A percentile compares a stretch with the other conserved stretches of the same genome.
phyloP scores from a whole-genome alignment of 106 monocot genomes.

The Allium cepa region DNA sequence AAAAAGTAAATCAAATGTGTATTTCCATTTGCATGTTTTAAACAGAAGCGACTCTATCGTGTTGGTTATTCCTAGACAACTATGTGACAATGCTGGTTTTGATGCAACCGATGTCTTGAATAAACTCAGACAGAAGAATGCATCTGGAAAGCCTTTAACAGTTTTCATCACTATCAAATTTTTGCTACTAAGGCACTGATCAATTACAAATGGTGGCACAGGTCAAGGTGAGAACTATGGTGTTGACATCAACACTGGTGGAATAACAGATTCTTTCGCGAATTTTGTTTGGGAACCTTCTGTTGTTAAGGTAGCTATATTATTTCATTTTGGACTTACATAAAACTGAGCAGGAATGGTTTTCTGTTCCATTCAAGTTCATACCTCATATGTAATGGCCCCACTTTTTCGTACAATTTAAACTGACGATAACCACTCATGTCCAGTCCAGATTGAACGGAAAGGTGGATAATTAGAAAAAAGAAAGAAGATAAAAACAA shows the following conservation, averaged over 20 bases:
- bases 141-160: slow-evolving; percentile 49
- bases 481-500: no score
- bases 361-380: background rate
- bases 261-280: slow-evolving; percentile 86
- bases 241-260: slow-evolving; percentile 93
- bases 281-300: slow-evolving; percentile 99
- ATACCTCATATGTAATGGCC: no score
- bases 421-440: no score
- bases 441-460: no score
- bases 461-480: no score
- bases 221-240: slow-evolving; percentile 88
- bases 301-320: slow-evolving; percentile 61
- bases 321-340: background rate
- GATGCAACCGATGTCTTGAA: slow-evolving; percentile 97
- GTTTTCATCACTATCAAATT: background rate
- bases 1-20: no score
- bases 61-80: slow-evolving; percentile 93
- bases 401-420: no score
- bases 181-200: background rate
- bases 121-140: slow-evolving; percentile 95
- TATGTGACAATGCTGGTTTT: slow-evolving; percentile 98
- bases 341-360: background rate
- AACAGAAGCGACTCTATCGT: background rate
- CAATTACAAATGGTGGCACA: slow-evolving; percentile 4
- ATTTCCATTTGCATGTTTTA: no score